Base-by-base conservation (phyloP, 1,284 basidiomycete genomes). In the Psilocybe mexicana region DNA sequence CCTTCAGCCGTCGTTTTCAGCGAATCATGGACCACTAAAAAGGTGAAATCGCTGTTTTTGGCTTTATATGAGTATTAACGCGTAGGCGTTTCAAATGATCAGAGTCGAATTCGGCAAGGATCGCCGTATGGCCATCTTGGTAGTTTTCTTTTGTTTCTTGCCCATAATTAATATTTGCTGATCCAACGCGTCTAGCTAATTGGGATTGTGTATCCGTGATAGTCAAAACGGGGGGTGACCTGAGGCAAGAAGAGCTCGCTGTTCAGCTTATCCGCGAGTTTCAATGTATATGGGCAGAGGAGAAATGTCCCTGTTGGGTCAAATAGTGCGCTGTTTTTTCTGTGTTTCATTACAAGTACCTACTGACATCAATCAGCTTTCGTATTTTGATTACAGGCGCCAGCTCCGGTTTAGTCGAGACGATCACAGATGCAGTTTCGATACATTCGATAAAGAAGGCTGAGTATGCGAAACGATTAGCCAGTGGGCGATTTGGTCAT, bases 361-460 rank as follows among this genome's bases (percentile, higher is more conserved):
- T 26, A 18, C 7, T 53, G n/a, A 33, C 47, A 42, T 43, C 7
- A 49, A 3, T n/a, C 53, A 86, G 84, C 63, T 86, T 86, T 70
- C 87, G 93, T 4, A 99, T 99, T 60, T 76, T 98, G 52, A 97
- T 98, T 62, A 98, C 96, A 1, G 94, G 94, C 24, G 93, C 93
- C 60, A 87, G 85, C 7, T 97, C 95, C 18, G 97, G 96, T 8
- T 75, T 99, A 54, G 93, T 96, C 6, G 94, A 96, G 75, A 96
- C 94, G 0, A 95, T 96, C 61, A 96, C 93, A 5, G 97, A 99
- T 67, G 93, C 96, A 0, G 93, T 99, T 1, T 98, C 95, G 11
- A 94, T 99, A 66, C 97, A 99, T 72, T 98, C 96, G 7, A 97
- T 99, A 74, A 99, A 99, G 80, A 99, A 99, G 76, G 92, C 94